Conservation (phyloP, 192 early-diverging fungal genomes). For the Backusella australiensis region DNA sequence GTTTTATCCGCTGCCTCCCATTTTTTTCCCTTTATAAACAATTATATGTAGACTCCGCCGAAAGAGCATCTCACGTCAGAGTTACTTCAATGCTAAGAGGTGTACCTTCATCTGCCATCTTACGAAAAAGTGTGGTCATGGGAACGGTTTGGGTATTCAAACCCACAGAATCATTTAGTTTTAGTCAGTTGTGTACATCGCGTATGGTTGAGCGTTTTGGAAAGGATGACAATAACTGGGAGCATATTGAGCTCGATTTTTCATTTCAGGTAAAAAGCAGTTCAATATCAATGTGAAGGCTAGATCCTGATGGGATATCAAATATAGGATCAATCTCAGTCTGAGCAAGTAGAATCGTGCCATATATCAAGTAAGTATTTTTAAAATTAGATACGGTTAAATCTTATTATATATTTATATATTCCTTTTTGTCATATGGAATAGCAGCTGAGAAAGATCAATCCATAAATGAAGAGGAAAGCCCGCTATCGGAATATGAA, state of each 20-base stretch:
- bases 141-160: constrained; percentile 89
- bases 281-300: not conserved
- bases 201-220: constrained; percentile 91
- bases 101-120: constrained; percentile 74
- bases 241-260: constrained; percentile 64
- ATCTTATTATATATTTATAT: not conserved
- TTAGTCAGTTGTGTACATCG: constrained; percentile 72
- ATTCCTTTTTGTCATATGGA: not conserved
- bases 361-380: not conserved
- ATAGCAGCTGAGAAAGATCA: not conserved
- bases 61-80: not conserved
- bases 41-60: not conserved
- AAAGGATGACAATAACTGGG: constrained; percentile 75
- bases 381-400: not conserved
- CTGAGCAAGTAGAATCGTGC: not conserved
- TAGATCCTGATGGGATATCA: not conserved
- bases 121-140: constrained; percentile 84
- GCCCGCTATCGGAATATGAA: constrained; percentile 56
- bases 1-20: not conserved
- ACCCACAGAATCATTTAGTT: constrained; percentile 53
- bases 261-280: constrained; percentile 16
- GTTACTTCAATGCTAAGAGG: constrained; percentile 40
- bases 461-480: constrained; percentile 27
- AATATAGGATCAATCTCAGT: not conserved
- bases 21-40: not conserved